These are phyloP conservation scores for Neospora caninum DNA, from an alignment of 169 alveolate species.

Conservation along the genomic window DNA sequence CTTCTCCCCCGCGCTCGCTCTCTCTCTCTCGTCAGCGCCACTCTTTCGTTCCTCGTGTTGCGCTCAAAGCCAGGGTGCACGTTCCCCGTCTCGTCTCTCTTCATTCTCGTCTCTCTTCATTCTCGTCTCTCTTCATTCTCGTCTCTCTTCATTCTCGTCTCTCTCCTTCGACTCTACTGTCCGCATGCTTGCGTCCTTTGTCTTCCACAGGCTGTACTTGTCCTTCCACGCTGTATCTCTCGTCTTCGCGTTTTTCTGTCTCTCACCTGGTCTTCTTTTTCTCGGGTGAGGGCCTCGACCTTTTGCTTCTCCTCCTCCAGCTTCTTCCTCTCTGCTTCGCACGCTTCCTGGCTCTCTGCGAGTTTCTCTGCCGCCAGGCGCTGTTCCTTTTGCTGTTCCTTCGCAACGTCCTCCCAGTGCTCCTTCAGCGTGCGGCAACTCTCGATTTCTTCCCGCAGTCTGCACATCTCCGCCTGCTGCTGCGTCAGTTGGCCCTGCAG, in stretches of 20 bases:
- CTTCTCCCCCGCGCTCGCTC: too few relatives aligned
- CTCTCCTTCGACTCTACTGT: too few relatives aligned
- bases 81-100: too few relatives aligned
- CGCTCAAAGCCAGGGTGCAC: too few relatives aligned
- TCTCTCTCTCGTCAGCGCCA: too few relatives aligned
- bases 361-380: constrained; percentile 44
- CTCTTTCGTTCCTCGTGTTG: too few relatives aligned
- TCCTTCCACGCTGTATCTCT: not conserved
- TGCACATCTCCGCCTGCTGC: constrained; percentile 49
- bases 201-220: too few relatives aligned
- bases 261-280: not conserved
- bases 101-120: too few relatives aligned
- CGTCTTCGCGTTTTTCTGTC: not conserved
- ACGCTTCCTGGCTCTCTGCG: constrained; percentile 29
- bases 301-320: constrained; percentile 6
- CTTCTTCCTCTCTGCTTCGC: not conserved
- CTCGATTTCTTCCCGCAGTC: constrained; percentile 49
- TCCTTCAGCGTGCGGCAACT: constrained; percentile 60
- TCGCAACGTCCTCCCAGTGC: constrained; percentile 63
- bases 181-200: too few relatives aligned
- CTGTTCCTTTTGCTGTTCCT: constrained; percentile 49
- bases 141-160: too few relatives aligned
- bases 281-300: not conserved
- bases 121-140: too few relatives aligned
- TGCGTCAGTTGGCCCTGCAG: constrained; percentile 19